Base-by-base conservation (phyloP, 495 filamentous ascomycete genomes). In the Terfezia claveryi region DNA sequence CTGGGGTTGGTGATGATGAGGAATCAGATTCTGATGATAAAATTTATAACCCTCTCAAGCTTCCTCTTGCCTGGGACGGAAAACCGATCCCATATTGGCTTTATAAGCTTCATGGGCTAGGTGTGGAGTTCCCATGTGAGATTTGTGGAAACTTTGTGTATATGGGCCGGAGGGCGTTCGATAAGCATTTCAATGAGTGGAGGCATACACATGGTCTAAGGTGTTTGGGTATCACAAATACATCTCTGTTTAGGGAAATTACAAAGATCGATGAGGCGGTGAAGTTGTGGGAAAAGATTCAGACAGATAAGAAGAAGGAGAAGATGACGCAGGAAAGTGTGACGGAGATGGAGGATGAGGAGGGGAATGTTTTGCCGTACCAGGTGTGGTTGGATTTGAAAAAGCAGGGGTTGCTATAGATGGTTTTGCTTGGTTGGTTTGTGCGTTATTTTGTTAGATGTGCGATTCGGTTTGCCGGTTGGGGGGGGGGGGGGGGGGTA, bases 21-120 rank as follows among this genome's bases (percentile, higher is more conserved):
- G 76, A 74, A 20, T 72, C 72, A 17, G 75, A 71, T 7, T 80
- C 82, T 20, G 82, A 87, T 23, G 86, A 91, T 56, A 87, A 80
- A 59, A 81, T 96, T 57, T 94, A 95, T 74, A 98, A 98, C 66
- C 91, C 91, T 1, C 75, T 96, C 57, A 98, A 98, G 62, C 73
- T 98, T 8, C 91, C 91, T 7, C 73, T 96, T 16, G 88, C 85
- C 5, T 98, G 91, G 91, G 91, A 98, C 61, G 89, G 92, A 38
- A 96, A 96, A 65, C 91, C 91, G 14, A 98, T 98, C 62, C 91
- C 91, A 12, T 96, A 88, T 72, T 98, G 91, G 91, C 78, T 98
- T 2, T 98, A 95, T 74, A 89, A 94, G 62, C 73, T 98, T 14
- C 91, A 98, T 64, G 91, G 91, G 11, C 73, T 98, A 9, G 91